A percentile compares a stretch with the other conserved stretches of the same genome.
phyloP scores from a whole-genome alignment of 768 basidiomycete genomes.

The Stropharia rugosoannulata region DNA sequence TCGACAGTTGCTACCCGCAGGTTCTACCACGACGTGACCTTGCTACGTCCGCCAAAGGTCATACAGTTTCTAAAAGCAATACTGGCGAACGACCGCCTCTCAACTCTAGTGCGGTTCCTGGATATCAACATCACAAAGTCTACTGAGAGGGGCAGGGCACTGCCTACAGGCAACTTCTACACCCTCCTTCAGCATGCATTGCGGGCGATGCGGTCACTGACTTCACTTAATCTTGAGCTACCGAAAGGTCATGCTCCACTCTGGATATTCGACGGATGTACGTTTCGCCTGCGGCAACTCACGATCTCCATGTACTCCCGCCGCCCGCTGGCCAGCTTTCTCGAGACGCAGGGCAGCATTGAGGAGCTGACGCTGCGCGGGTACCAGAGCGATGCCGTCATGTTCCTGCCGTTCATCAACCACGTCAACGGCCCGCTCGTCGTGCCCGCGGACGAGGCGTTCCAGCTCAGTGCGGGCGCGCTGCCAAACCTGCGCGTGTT shows the following conservation, averaged over 20 bases:
- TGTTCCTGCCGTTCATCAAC: conserved; percentile 17
- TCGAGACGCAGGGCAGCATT: conserved; percentile 48
- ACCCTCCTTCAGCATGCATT: conserved; percentile 47
- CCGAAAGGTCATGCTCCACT: conserved; percentile 36
- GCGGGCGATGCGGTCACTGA: conserved; percentile 34
- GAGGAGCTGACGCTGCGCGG: conserved; percentile 57
- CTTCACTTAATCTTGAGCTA: conserved; percentile 50
- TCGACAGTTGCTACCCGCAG: conserved; percentile 25
- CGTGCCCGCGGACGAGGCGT: conserved; percentile 14
- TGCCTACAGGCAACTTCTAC: conserved; percentile 49
- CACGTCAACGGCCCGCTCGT: conserved; percentile 11
- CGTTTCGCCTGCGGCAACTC: conserved; percentile 45
- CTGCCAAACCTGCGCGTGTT: conserved; percentile 50
- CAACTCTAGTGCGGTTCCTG: conserved; percentile 42
- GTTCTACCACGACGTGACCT: conserved; percentile 33
- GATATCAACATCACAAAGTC: conserved; percentile 32
- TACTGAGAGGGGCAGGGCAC: conserved; percentile 14
- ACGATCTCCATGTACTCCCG: conserved; percentile 59
- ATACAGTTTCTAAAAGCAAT: conserved; percentile 41
- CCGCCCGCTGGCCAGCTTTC: conserved; percentile 43
- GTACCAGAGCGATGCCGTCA: conserved; percentile 33
- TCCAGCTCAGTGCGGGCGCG: conserved; percentile 35
- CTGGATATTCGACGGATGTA: conserved; percentile 48
- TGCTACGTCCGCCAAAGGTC: conserved; percentile 26
- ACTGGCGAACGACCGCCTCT: conserved; percentile 32